phyloP scores from a whole-genome alignment of 2,329 filamentous ascomycete genomes.

The Lasiodiplodia hormozganensis region DNA sequence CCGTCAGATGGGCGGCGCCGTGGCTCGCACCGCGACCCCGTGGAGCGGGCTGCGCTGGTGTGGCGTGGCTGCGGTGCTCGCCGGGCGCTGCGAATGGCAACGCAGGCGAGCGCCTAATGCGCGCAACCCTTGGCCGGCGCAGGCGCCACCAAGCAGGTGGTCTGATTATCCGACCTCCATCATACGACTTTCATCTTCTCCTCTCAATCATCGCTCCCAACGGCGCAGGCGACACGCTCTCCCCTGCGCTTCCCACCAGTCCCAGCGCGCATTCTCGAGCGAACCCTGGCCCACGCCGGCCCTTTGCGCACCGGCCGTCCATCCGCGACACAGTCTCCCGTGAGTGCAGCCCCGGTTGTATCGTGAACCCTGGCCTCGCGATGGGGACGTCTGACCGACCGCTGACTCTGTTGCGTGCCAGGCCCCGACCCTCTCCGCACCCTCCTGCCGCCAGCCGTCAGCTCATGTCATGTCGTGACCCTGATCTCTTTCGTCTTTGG shows the following conservation, averaged over 20 bases:
- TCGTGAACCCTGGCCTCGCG: slow-evolving; percentile 25
- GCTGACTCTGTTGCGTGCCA: slow-evolving; percentile 27
- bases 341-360: slow-evolving; percentile 26
- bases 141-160: slow-evolving; percentile 17
- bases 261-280: slow-evolving; percentile 23
- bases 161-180: slow-evolving; percentile 22
- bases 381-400: slow-evolving; percentile 25
- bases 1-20: neutral
- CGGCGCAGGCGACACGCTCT: slow-evolving; percentile 26
- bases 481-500: slow-evolving; percentile 31
- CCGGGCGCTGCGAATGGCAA: neutral
- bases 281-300: slow-evolving; percentile 26
- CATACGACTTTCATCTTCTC: slow-evolving; percentile 25
- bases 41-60: neutral
- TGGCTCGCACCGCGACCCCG: neutral
- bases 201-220: slow-evolving; percentile 21
- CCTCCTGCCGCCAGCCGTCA: slow-evolving; percentile 27
- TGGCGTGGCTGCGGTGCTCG: slow-evolving; percentile 3
- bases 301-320: slow-evolving; percentile 23
- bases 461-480: slow-evolving; percentile 32
- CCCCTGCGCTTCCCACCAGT: slow-evolving; percentile 26
- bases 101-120: slow-evolving; percentile 4
- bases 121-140: slow-evolving; percentile 15
- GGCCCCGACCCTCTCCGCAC: slow-evolving; percentile 26
- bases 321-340: slow-evolving; percentile 23